phyloP scores from a whole-genome alignment of 2,329 filamentous ascomycete species.

The Ophiostoma quercus region DNA sequence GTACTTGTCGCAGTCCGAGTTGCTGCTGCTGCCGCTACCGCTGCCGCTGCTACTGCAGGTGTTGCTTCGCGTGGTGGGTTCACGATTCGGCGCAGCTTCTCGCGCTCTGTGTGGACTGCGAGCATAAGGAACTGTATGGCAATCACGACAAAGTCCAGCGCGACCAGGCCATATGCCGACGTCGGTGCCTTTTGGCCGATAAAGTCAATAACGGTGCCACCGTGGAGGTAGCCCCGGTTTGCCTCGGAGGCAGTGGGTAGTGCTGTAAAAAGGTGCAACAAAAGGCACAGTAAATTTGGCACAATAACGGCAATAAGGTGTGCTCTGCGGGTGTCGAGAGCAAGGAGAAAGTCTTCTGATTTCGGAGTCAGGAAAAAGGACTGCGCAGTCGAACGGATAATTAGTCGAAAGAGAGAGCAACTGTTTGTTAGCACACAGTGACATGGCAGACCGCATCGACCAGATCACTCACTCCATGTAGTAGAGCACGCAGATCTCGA shows the following conservation, averaged over 20 bases:
- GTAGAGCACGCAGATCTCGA: slow-evolving; percentile 60
- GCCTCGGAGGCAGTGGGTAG: slow-evolving; percentile 55
- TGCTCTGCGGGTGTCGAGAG: slow-evolving; percentile 51
- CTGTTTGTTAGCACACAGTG: slow-evolving; percentile 36
- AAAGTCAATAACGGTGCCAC: slow-evolving; percentile 62
- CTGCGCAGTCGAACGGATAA: slow-evolving; percentile 55
- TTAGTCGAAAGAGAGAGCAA: slow-evolving; percentile 59
- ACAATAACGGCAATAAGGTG: slow-evolving; percentile 55
- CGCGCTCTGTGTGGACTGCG: slow-evolving; percentile 56
- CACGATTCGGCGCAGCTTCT: slow-evolving; percentile 49
- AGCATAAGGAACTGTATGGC: slow-evolving; percentile 59
- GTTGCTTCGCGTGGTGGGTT: slow-evolving; percentile 32
- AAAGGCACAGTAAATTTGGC: slow-evolving; percentile 56
- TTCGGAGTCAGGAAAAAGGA: slow-evolving; percentile 61
- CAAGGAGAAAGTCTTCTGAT: slow-evolving; percentile 50
- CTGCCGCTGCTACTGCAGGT: slow-evolving; percentile 23
- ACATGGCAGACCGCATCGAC: too few relatives aligned
- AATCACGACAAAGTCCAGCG: slow-evolving; percentile 53
- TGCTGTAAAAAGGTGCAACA: slow-evolving; percentile 53
- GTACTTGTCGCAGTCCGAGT: slow-evolving; percentile 18
- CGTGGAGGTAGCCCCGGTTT: slow-evolving; percentile 60
- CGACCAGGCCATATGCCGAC: slow-evolving; percentile 50
- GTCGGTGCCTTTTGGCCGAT: slow-evolving; percentile 60
- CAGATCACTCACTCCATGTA: slow-evolving; percentile 59
- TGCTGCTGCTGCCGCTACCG: slow-evolving; percentile 27